phyloP scores from a whole-genome alignment of 179 eudicot genomes.

The Spinacia oleracea region DNA sequence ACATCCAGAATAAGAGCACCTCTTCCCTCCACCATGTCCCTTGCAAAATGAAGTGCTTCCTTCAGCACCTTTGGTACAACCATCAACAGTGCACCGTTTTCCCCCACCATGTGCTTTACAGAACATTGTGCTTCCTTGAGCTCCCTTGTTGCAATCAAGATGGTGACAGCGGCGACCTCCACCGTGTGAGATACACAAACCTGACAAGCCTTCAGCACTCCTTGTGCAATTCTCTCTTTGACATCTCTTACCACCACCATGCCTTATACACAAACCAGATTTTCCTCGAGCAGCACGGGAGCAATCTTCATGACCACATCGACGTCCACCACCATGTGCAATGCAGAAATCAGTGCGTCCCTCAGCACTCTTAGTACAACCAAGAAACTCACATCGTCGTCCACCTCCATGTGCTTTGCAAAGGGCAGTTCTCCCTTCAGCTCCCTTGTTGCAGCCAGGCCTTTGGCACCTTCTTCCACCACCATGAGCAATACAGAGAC shows the following conservation, averaged over 20 bases:
- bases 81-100: conserved; percentile 72
- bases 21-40: conserved; percentile 97
- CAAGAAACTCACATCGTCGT: conserved; percentile 80
- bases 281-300: conserved; percentile 84
- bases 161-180: conserved; percentile 91
- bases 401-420: conserved; percentile 99
- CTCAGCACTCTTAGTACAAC: conserved; percentile 95
- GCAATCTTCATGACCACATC: conserved; percentile 82
- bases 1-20: conserved; percentile 80
- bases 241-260: conserved; percentile 97
- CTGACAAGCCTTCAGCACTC: conserved; percentile 96
- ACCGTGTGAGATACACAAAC: conserved; percentile 95
- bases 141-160: conserved; percentile 79
- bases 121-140: conserved; percentile 96
- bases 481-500: conserved; percentile 95
- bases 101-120: conserved; percentile 99
- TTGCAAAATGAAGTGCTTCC: conserved; percentile 92
- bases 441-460: conserved; percentile 90
- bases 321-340: conserved; percentile 92
- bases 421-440: conserved; percentile 91
- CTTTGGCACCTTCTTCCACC: conserved; percentile 94
- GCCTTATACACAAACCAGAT: conserved; percentile 90
- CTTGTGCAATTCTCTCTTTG: conserved; percentile 75
- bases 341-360: conserved; percentile 95
- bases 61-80: conserved; percentile 92